Percentiles rank a stretch among this genome's conserved stretches.
These are phyloP conservation scores for Cercophora sp. DNA, from an alignment of 495 filamentous ascomycete species.

Conservation along the genomic window DNA sequence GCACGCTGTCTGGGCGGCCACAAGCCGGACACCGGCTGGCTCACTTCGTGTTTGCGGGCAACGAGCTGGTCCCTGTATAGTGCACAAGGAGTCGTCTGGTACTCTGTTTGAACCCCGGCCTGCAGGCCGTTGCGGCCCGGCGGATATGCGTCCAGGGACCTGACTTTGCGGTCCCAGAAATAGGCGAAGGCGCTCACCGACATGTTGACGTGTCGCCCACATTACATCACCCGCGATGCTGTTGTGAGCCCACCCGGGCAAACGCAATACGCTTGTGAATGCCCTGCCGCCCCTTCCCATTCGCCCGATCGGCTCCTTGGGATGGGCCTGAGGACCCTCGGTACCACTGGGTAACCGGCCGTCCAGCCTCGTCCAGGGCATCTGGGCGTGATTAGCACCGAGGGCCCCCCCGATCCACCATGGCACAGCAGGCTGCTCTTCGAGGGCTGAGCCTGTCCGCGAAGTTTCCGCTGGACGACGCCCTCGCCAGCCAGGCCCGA, in stretches of 20 bases:
- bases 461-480: too few species aligned
- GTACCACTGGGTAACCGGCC: constrained; percentile 11
- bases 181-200: constrained; percentile 23
- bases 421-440: constrained; percentile 10
- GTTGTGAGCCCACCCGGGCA: constrained; percentile 22
- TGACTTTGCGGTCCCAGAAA: constrained; percentile 14
- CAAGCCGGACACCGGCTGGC: constrained; percentile 15
- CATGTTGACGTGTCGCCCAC: constrained; percentile 31
- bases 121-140: constrained; percentile 24
- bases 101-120: constrained; percentile 28
- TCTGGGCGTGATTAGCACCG: constrained; percentile 4
- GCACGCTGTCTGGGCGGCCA: not conserved
- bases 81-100: not conserved
- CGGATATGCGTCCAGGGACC: constrained; percentile 16
- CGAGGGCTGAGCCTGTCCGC: too few species aligned
- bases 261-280: constrained; percentile 15
- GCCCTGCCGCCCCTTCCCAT: not conserved
- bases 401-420: constrained; percentile 9
- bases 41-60: constrained; percentile 14
- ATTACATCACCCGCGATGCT: constrained; percentile 20
- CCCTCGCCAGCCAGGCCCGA: not conserved
- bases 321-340: constrained; percentile 7
- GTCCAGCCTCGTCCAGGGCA: constrained; percentile 8
- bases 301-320: constrained; percentile 13
- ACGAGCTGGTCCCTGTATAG: constrained; percentile 17